Conservation (phyloP, 257 asterid genomes). For the Solanum phureja region DNA sequence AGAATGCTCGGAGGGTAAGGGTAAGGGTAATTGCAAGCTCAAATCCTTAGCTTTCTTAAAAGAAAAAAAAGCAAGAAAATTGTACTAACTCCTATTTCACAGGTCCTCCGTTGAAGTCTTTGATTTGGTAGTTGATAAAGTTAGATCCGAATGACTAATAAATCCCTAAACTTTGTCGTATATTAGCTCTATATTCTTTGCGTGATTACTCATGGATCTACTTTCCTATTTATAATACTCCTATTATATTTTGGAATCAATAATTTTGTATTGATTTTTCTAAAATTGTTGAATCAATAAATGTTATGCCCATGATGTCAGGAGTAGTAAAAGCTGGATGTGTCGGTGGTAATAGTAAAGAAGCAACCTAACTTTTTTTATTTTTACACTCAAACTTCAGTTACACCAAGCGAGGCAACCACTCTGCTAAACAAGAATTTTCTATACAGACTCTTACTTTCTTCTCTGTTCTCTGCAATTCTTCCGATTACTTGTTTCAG, state of each 20-base stretch:
- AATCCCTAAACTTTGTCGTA: neutral
- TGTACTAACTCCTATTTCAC: neutral
- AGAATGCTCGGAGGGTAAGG: neutral
- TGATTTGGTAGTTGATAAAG: neutral
- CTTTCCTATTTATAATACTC: neutral
- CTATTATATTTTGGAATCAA: neutral
- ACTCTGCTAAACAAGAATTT: neutral
- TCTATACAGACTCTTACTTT: neutral
- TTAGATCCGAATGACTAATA: neutral
- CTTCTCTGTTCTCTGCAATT: neutral
- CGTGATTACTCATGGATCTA: neutral
- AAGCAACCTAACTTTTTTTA: neutral
- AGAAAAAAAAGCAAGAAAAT: neutral
- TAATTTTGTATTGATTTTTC: neutral
- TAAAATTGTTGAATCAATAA: neutral
- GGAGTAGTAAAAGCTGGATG: neutral
- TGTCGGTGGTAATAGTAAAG: neutral
- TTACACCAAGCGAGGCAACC: neutral
- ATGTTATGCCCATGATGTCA: neutral
- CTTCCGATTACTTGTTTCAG: neutral
- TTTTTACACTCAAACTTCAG: neutral
- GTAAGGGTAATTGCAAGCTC: neutral
- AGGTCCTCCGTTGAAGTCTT: neutral
- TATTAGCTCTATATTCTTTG: neutral
- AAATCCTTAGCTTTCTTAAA: neutral